Evolutionary conservation across 1,284 basidiomycete genomes (phyloP).

Genomic region (Earliella scabrosa): DNA sequence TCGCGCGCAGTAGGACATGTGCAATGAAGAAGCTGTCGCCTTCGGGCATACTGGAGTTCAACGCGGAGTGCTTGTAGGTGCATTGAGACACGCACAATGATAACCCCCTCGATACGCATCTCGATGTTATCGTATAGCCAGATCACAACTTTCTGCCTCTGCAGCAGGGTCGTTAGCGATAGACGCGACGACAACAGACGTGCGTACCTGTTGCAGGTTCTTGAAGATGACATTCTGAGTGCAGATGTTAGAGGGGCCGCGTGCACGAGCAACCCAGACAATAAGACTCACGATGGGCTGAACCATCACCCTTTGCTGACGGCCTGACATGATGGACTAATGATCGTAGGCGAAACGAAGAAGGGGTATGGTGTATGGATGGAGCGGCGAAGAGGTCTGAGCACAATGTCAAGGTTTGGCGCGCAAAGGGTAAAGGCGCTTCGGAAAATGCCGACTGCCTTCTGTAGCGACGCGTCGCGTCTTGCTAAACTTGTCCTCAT

Average conservation of each 20-base stretch:
- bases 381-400: slow-evolving; percentile 13
- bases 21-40: slow-evolving; percentile 28
- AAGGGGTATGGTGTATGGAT: slow-evolving; percentile 15
- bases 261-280: slow-evolving; percentile 11
- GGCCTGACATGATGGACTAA: slow-evolving; percentile 77
- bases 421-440: slow-evolving; percentile 12
- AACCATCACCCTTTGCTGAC: slow-evolving; percentile 96
- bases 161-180: slow-evolving; percentile 19
- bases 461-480: slow-evolving; percentile 37
- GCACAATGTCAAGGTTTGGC: slow-evolving; percentile 11
- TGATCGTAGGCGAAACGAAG: slow-evolving; percentile 22
- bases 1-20: slow-evolving; percentile 17
- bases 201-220: slow-evolving; percentile 84
- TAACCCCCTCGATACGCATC: slow-evolving; percentile 95
- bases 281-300: slow-evolving; percentile 90
- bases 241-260: slow-evolving; percentile 14
- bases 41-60: slow-evolving; percentile 34
- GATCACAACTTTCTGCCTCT: slow-evolving; percentile 88
- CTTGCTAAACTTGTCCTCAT: slow-evolving; percentile 25
- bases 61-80: slow-evolving; percentile 32
- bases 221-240: slow-evolving; percentile 98
- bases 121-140: slow-evolving; percentile 99
- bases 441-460: slow-evolving; percentile 27
- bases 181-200: slow-evolving; percentile 1
- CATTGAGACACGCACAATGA: slow-evolving; percentile 75